Evolutionary conservation across 2,329 filamentous ascomycete species (phyloP).

Genomic region (Kalmusia sp.): DNA sequence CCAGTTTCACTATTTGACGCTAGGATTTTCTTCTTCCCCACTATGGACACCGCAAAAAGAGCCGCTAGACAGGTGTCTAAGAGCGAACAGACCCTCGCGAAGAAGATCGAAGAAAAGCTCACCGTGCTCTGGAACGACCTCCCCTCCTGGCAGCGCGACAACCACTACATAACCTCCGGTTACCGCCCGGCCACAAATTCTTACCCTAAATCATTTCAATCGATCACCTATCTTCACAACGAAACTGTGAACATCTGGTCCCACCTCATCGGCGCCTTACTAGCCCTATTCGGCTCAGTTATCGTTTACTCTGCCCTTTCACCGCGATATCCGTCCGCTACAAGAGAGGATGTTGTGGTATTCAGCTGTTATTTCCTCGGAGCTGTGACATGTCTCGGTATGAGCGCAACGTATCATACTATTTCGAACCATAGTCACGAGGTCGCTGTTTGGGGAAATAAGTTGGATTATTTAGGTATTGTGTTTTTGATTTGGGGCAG

Average conservation of each 20-base stretch:
- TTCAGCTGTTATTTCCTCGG: slow-evolving; percentile 50
- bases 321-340: slow-evolving; percentile 44
- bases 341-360: slow-evolving; percentile 42
- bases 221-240: slow-evolving; percentile 70
- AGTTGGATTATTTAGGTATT: slow-evolving; percentile 94
- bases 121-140: slow-evolving; percentile 54
- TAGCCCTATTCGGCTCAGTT: slow-evolving; percentile 26
- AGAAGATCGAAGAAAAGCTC: slow-evolving; percentile 56
- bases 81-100: slow-evolving; percentile 32
- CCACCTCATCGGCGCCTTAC: slow-evolving; percentile 60
- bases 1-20: background rate
- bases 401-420: slow-evolving; percentile 77
- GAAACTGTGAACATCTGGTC: slow-evolving; percentile 76
- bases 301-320: slow-evolving; percentile 31
- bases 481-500: slow-evolving; percentile 90
- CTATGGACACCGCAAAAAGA: slow-evolving; percentile 33
- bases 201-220: slow-evolving; percentile 64
- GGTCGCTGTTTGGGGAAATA: slow-evolving; percentile 85
- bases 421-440: slow-evolving; percentile 82
- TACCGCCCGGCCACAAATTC: slow-evolving; percentile 71
- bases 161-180: slow-evolving; percentile 71
- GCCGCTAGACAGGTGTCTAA: slow-evolving; percentile 20
- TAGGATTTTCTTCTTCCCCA: background rate
- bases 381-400: slow-evolving; percentile 54
- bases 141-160: slow-evolving; percentile 62